These are phyloP conservation scores for Cyclotella baltica DNA, from an alignment of 108 stramenopile genomes.

Conservation along the genomic window DNA sequence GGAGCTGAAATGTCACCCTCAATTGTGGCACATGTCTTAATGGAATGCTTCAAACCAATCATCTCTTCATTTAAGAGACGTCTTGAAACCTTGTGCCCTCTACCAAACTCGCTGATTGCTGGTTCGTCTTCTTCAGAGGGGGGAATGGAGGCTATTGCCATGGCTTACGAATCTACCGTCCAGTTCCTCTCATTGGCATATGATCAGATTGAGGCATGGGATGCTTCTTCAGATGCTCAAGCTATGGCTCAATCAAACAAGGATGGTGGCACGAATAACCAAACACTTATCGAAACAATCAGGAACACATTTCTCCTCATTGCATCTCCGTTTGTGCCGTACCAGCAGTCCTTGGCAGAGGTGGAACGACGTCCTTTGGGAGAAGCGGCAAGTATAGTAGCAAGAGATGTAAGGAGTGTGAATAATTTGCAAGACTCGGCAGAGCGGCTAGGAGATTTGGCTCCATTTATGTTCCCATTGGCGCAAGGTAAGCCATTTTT, in stretches of 20 bases:
- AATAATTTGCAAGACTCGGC: conserved; percentile 59
- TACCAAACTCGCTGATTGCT: conserved; percentile 10
- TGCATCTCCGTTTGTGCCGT: conserved; percentile 76
- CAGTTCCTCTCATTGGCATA: conserved; percentile 85
- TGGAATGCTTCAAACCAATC: conserved; percentile 80
- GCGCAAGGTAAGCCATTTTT: conserved; percentile 64
- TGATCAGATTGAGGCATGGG: conserved; percentile 75
- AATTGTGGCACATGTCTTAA: conserved; percentile 66
- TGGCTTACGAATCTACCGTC: conserved; percentile 77
- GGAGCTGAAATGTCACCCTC: conserved; percentile 70
- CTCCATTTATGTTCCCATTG: conserved; percentile 77
- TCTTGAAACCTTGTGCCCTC: conserved; percentile 60
- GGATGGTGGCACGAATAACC: conserved; percentile 5
- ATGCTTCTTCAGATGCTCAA: conserved; percentile 33
- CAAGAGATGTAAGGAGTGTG: conserved; percentile 71
- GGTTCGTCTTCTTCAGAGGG: conserved; percentile 25
- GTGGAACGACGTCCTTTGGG: conserved; percentile 68
- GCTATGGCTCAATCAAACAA: background rate
- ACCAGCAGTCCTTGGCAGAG: conserved; percentile 63
- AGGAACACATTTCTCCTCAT: conserved; percentile 59
- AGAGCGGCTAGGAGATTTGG: conserved; percentile 68
- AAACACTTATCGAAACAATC: conserved; percentile 52
- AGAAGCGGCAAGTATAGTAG: conserved; percentile 56
- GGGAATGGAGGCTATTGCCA: conserved; percentile 72
- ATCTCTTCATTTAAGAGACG: conserved; percentile 74